phyloP scores from a whole-genome alignment of 768 basidiomycete species.

The Boletus barrowsii region DNA sequence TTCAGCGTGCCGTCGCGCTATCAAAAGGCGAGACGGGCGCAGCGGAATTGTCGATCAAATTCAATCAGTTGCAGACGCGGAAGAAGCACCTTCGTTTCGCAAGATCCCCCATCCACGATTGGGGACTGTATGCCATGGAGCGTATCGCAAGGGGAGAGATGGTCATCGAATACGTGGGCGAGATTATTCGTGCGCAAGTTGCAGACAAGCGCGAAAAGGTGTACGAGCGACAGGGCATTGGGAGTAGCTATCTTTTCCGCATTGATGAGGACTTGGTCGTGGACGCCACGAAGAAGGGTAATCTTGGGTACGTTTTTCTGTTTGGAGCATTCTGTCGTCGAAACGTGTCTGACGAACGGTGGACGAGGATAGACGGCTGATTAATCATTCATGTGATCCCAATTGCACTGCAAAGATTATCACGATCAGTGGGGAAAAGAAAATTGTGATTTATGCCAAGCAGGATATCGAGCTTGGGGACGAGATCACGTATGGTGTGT shows the following conservation, averaged over 20 bases:
- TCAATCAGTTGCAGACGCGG: slow-evolving; percentile 95
- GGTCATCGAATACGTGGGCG: slow-evolving; percentile 99
- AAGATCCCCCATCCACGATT: slow-evolving; percentile 94
- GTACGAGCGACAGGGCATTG: slow-evolving; percentile 96
- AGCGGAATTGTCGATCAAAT: slow-evolving; percentile 81
- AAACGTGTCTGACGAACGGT: slow-evolving; percentile 12
- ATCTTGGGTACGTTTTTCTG: slow-evolving; percentile 73
- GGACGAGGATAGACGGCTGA: slow-evolving; percentile 66
- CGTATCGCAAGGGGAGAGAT: slow-evolving; percentile 91
- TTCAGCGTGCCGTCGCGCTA: slow-evolving; percentile 74
- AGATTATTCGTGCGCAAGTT: slow-evolving; percentile 91
- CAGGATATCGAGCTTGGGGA: slow-evolving; percentile 94
- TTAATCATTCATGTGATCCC: slow-evolving; percentile 98
- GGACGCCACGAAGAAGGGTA: slow-evolving; percentile 98
- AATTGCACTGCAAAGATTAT: slow-evolving; percentile 91
- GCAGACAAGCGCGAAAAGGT: slow-evolving; percentile 97
- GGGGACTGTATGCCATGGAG: slow-evolving; percentile 98
- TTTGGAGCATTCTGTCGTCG: not conserved
- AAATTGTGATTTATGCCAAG: slow-evolving; percentile 99
- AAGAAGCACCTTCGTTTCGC: slow-evolving; percentile 98
- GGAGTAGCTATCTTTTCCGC: slow-evolving; percentile 95
- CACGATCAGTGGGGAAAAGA: slow-evolving; percentile 88
- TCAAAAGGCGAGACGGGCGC: slow-evolving; percentile 73
- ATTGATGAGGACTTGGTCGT: slow-evolving; percentile 98
- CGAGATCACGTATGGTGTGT: slow-evolving; percentile 93